Evolutionary conservation across 257 asterid genomes (phyloP).

Genomic region (Verbena officinalis): DNA sequence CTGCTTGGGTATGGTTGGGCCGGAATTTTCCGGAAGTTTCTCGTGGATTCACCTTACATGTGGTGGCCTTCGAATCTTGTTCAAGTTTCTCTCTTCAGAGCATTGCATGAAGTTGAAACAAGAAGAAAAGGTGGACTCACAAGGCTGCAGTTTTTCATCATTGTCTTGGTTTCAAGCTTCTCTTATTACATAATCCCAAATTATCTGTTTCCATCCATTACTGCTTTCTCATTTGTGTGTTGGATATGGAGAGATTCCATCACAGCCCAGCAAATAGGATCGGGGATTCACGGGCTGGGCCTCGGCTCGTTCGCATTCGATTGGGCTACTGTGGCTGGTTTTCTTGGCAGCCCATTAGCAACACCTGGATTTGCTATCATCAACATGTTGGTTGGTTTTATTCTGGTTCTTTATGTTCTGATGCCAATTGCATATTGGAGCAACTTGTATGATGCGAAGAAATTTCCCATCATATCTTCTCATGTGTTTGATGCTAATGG

Average conservation of each 20-base stretch:
- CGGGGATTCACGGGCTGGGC: constrained; percentile 58
- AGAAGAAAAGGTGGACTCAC: constrained; percentile 65
- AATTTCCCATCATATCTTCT: constrained; percentile 59
- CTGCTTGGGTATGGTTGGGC: constrained; percentile 85
- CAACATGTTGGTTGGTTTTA: constrained; percentile 60
- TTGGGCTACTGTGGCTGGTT: constrained; percentile 67
- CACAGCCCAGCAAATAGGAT: constrained; percentile 64
- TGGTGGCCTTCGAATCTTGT: constrained; percentile 85
- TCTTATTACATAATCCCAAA: constrained; percentile 63
- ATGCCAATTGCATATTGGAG: constrained; percentile 61
- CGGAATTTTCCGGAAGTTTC: constrained; percentile 61
- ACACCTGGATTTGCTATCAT: constrained; percentile 73
- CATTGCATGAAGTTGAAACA: constrained; percentile 57
- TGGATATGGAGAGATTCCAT: constrained; percentile 70
- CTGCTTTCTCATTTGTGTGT: constrained; percentile 64
- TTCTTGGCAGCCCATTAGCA: constrained; percentile 68
- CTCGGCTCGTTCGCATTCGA: constrained; percentile 64
- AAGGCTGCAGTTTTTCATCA: constrained; percentile 64
- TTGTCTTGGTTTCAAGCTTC: constrained; percentile 60
- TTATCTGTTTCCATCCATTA: constrained; percentile 64
- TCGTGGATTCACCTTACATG: constrained; percentile 78
- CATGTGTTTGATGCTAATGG: constrained; percentile 62
- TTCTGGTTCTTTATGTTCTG: constrained; percentile 44
- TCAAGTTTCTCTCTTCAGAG: constrained; percentile 77
- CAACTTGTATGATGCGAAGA: constrained; percentile 48